These are phyloP conservation scores for Dispira simplex DNA, from an alignment of 192 early-diverging fungal genomes.

Conservation along the genomic window DNA sequence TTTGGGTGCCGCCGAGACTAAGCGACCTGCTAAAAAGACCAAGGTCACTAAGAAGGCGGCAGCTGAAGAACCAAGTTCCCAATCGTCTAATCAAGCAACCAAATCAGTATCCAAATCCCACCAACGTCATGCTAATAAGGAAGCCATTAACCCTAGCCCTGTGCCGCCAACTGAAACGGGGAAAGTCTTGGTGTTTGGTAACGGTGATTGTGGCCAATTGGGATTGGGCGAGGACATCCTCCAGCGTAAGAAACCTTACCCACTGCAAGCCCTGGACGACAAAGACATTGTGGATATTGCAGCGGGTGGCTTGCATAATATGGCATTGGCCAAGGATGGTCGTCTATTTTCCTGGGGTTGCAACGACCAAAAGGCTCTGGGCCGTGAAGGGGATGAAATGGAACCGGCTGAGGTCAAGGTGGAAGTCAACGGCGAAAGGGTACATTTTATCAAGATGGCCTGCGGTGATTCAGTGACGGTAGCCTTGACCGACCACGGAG, in stretches of 20 bases:
- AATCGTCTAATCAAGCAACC: too few species aligned
- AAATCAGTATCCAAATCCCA: too few species aligned
- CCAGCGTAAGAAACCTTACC: slow-evolving; percentile 63
- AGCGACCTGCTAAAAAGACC: too few species aligned
- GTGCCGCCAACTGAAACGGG: slow-evolving; percentile 22
- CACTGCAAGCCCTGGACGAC: slow-evolving; percentile 46
- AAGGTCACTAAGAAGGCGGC: too few species aligned
- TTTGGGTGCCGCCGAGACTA: too few species aligned
- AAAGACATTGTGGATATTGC: slow-evolving; percentile 60
- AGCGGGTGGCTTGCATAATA: slow-evolving; percentile 78
- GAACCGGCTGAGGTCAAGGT: slow-evolving; percentile 49
- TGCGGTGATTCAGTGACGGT: slow-evolving; percentile 76
- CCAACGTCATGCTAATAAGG: too few species aligned
- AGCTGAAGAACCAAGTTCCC: too few species aligned
- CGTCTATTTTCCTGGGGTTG: slow-evolving; percentile 90
- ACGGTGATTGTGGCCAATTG: slow-evolving; percentile 84
- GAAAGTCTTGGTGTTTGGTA: slow-evolving; percentile 69
- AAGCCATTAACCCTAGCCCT: slow-evolving; percentile 12
- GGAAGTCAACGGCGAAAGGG: slow-evolving; percentile 55
- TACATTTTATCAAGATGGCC: slow-evolving; percentile 54
- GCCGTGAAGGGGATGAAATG: slow-evolving; percentile 41
- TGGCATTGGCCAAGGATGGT: slow-evolving; percentile 56
- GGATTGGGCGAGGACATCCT: slow-evolving; percentile 74
- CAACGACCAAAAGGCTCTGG: slow-evolving; percentile 83
- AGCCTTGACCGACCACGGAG: slow-evolving; percentile 62